Percentiles rank a stretch among this genome's conserved stretches.
Evolutionary conservation across 495 filamentous ascomycete species (phyloP).

Genomic region (Neurospora cerealis): DNA sequence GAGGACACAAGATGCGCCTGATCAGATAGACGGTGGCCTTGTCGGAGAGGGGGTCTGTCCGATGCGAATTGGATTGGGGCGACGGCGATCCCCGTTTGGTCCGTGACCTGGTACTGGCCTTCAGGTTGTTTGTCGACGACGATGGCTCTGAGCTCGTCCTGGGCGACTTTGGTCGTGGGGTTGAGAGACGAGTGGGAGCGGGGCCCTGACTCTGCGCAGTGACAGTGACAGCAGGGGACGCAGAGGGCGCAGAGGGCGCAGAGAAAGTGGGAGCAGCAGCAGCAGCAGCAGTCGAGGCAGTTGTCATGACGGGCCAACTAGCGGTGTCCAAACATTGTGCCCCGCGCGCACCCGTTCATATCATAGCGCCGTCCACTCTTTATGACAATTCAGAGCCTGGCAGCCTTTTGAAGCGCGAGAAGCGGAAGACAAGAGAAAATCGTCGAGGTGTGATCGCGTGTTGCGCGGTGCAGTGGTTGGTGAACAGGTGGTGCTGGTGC

Average conservation of each 20-base stretch:
- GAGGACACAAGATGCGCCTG: conserved; percentile 40
- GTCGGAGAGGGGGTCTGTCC: conserved; percentile 38
- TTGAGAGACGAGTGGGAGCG: conserved; percentile 15
- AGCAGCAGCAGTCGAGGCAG: neutral
- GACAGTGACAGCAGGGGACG: conserved; percentile 7
- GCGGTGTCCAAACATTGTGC: neutral
- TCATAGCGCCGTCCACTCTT: neutral
- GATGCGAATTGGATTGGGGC: conserved; percentile 17
- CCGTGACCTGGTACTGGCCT: neutral
- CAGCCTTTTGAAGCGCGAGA: neutral
- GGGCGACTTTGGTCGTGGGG: conserved; percentile 18
- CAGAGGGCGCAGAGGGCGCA: neutral
- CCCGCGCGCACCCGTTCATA: neutral
- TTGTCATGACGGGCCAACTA: conserved; percentile 1
- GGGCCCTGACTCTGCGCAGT: conserved; percentile 9
- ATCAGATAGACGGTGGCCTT: conserved; percentile 41
- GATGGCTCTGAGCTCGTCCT: neutral
- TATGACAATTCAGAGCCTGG: neutral
- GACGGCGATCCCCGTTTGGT: conserved; percentile 15
- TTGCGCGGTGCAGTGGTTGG: neutral
- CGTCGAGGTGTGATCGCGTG: neutral
- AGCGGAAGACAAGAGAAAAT: neutral
- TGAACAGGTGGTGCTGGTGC: neutral
- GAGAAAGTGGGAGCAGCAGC: neutral
- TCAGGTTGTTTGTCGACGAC: neutral